Conservation (phyloP, 495 filamentous ascomycete genomes). For the Neurospora tetraspora region DNA sequence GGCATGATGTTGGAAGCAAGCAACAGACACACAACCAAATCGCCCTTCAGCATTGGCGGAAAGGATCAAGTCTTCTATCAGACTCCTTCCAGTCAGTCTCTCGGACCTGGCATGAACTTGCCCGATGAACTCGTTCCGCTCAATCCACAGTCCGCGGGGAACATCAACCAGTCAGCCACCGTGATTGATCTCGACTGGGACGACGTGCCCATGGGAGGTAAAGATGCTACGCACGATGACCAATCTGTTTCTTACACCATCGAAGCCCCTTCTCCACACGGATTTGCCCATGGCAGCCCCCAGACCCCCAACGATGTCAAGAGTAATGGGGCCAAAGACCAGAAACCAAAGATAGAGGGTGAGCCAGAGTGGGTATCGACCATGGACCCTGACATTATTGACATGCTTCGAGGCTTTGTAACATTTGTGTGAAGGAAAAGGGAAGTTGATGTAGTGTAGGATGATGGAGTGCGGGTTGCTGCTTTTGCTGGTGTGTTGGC, state of each 20-base stretch:
- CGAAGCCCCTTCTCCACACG: background rate
- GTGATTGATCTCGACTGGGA: background rate
- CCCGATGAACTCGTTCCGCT: background rate
- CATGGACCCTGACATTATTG: constrained; percentile 37
- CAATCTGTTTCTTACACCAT: background rate
- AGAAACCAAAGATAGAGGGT: constrained; percentile 4
- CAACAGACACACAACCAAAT: background rate
- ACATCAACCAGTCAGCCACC: background rate
- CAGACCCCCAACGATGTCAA: background rate
- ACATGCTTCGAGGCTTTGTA: constrained; percentile 37
- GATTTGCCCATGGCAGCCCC: constrained; percentile 1
- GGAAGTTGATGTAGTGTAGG: background rate
- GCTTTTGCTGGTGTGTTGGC: background rate
- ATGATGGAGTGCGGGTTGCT: background rate
- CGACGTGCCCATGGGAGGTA: background rate
- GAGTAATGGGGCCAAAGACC: background rate
- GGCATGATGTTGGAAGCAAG: background rate
- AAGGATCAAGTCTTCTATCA: background rate
- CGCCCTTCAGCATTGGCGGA: background rate
- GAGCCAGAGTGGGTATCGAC: constrained; percentile 39
- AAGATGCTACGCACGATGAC: background rate
- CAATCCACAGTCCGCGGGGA: background rate
- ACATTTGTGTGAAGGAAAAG: constrained; percentile 31
- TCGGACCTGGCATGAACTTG: background rate
- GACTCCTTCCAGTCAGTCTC: background rate